Base-by-base conservation (phyloP, 1,284 basidiomycete species). In the Tilletia horrida region DNA sequence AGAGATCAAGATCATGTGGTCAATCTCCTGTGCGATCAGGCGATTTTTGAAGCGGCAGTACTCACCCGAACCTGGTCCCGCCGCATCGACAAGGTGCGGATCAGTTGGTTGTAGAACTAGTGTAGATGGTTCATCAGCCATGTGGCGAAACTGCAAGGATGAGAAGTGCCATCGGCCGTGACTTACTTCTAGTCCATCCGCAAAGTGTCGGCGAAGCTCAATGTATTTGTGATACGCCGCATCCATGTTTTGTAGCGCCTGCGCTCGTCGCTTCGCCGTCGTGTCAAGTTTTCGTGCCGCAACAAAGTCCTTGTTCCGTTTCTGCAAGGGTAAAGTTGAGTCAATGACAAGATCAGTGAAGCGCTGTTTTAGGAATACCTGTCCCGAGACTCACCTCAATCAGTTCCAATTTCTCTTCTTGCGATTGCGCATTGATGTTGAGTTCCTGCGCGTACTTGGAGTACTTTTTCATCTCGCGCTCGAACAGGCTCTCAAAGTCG, bases 181-280 rank as follows among this genome's bases (percentile, higher is more conserved):
- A 62, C 50, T n/a, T 40, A 62, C 68, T 23, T 62, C 69, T 73
- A 92, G 85, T 1, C 94, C 94, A 80, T 97, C 93, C 64, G 91
- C 89, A 13, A 95, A 84, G 80, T 97, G 93, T 65, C 88, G 87
- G 1, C 85, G 85, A 18, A 96, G 90, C 82, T 97, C 93, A 62
- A 87, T 86, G 83, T 94, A 96, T 78, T 92, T 92, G 83, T 89
- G 89, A 82, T 92, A 92, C 0, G 92, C 91, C 43, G 90, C 82
- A 73, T 96, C 92, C 63, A 97, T 87, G n/a, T 88, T 88, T 78
- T 93, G 92, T 48, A 97, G 83, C 0, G 89, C 89, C 68, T 87
- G 84, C 83, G 96, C 91, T n/a, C 94, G 86, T 50, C 89, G 89
- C 78, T 91, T 91, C 8, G 93, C 86, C 16, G 86, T 84, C 0